A percentile compares a stretch with the other conserved stretches of the same genome.
Conservation (phyloP, 1,284 basidiomycete species). For the Ustilago cynodontis region DNA sequence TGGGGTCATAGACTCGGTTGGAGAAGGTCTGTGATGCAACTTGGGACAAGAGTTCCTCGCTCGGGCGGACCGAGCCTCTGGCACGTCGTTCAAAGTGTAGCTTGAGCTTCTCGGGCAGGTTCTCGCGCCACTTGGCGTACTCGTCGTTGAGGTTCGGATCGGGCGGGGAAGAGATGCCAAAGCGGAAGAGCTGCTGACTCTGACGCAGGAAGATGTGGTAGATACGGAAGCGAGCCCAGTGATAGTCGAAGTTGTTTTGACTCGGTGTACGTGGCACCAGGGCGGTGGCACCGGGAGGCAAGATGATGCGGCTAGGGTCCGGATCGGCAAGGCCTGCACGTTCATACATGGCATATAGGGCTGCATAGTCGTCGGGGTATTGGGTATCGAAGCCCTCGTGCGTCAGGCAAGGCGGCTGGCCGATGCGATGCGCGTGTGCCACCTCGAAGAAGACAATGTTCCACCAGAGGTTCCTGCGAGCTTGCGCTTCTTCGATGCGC, state of each 20-base stretch:
- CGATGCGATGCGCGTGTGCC: constrained; percentile 52
- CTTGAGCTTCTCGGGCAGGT: constrained; percentile 50
- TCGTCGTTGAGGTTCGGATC: constrained; percentile 49
- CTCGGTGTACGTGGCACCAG: constrained; percentile 42
- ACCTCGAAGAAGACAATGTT: constrained; percentile 54
- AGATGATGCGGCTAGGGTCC: constrained; percentile 45
- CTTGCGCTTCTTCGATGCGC: constrained; percentile 59
- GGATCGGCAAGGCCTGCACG: constrained; percentile 49
- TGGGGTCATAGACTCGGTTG: constrained; percentile 43
- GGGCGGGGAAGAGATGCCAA: constrained; percentile 49
- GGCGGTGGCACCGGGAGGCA: constrained; percentile 47
- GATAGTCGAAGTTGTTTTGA: constrained; percentile 53
- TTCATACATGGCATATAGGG: constrained; percentile 48
- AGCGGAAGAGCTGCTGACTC: constrained; percentile 56
- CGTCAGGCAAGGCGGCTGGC: constrained; percentile 51
- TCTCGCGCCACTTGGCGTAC: constrained; percentile 51
- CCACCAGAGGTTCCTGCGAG: constrained; percentile 59
- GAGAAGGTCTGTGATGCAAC: constrained; percentile 27
- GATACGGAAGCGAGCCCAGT: constrained; percentile 54
- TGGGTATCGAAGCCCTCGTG: constrained; percentile 58
- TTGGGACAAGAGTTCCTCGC: constrained; percentile 34
- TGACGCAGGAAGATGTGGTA: constrained; percentile 54
- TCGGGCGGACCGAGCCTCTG: constrained; percentile 41
- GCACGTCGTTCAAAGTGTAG: constrained; percentile 43
- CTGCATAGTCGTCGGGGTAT: constrained; percentile 58